Evolutionary conservation across 768 basidiomycete species (phyloP).

Genomic region (Kockovaella imperatae): DNA sequence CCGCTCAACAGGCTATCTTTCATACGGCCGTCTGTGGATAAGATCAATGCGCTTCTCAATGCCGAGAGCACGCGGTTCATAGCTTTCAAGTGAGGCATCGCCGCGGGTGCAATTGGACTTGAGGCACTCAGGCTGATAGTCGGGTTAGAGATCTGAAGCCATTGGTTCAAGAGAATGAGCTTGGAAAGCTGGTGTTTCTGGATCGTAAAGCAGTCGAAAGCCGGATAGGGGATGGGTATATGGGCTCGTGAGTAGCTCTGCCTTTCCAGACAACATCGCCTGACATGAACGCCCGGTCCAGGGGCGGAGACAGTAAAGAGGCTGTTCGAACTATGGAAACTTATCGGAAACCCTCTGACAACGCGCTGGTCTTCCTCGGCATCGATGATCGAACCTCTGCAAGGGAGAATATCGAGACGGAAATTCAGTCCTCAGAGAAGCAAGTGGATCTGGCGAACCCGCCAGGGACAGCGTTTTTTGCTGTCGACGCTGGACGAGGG

Average conservation of each 20-base stretch:
- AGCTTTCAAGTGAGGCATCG: slow-evolving; percentile 60
- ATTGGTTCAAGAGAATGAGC: slow-evolving; percentile 46
- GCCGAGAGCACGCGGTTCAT: slow-evolving; percentile 65
- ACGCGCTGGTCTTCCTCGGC: slow-evolving; percentile 39
- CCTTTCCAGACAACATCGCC: background rate
- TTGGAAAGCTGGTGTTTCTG: slow-evolving; percentile 58
- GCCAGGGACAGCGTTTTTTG: slow-evolving; percentile 76
- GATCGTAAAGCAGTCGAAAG: slow-evolving; percentile 66
- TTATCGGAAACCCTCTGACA: slow-evolving; percentile 21
- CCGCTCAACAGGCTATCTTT: slow-evolving; percentile 47
- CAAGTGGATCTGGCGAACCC: slow-evolving; percentile 60
- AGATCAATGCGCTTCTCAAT: slow-evolving; percentile 63
- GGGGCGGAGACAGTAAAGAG: slow-evolving; percentile 10
- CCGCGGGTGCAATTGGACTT: slow-evolving; percentile 29
- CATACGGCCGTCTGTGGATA: slow-evolving; percentile 69
- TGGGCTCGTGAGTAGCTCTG: slow-evolving; percentile 19
- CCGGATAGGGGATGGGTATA: slow-evolving; percentile 36
- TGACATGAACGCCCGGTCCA: slow-evolving; percentile 10
- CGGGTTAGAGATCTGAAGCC: slow-evolving; percentile 47
- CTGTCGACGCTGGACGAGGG: slow-evolving; percentile 57
- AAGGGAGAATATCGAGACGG: no score
- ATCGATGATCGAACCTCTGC: slow-evolving; percentile 37
- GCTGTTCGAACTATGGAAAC: slow-evolving; percentile 43
- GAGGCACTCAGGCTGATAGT: slow-evolving; percentile 46
- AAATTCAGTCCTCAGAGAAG: no score